Conservation (phyloP, 306 rosid species). For the Dalbergia cochinchinensis region DNA sequence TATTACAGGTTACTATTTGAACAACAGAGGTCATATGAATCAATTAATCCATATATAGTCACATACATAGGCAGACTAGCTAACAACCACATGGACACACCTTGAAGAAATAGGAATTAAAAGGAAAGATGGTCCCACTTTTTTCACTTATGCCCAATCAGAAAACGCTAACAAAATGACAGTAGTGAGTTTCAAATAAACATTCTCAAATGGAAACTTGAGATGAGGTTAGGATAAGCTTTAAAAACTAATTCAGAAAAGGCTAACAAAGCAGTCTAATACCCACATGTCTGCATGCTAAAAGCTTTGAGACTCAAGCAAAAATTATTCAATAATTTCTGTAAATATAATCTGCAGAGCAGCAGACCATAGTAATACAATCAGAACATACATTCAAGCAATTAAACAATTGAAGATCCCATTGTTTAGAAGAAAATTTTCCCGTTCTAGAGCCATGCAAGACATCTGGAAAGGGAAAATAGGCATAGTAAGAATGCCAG, state of each 20-base stretch:
- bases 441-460: constrained; percentile 8
- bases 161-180: constrained; percentile 27
- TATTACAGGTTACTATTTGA: background rate
- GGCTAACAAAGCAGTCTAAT: constrained; percentile 4
- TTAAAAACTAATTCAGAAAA: constrained; percentile 3
- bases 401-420: constrained; percentile 23
- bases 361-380: background rate
- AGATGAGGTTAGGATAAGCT: background rate
- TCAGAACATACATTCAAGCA: constrained; percentile 1
- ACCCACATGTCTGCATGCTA: background rate
- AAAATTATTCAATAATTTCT: background rate
- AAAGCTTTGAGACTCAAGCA: too few relatives aligned
- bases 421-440: constrained; percentile 19
- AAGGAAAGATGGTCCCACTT: background rate
- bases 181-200: constrained; percentile 11
- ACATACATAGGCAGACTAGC: constrained; percentile 3
- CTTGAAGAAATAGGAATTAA: constrained; percentile 14
- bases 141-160: constrained; percentile 19
- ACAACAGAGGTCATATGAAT: background rate
- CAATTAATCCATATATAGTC: constrained; percentile 9
- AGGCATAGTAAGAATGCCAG: background rate
- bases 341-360: constrained; percentile 24
- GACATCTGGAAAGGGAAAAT: background rate
- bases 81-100: constrained; percentile 20
- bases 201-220: constrained; percentile 34